Conservation (phyloP, 805 yeast species). For the Schizosaccharomyces osmophilus region DNA sequence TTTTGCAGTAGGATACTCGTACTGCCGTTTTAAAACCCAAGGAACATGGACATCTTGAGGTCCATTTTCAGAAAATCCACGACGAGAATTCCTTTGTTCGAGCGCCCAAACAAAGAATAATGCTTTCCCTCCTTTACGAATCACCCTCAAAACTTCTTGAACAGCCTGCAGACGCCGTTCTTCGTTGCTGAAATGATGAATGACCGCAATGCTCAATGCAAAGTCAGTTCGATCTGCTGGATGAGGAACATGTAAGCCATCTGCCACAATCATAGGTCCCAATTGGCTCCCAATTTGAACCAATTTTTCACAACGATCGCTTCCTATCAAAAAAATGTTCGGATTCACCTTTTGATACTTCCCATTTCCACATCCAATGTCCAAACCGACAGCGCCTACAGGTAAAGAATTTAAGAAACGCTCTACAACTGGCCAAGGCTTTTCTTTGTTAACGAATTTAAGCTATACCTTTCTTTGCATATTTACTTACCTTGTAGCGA, state of each 20-base stretch:
- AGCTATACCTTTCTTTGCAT: background rate
- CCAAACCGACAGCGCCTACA: constrained; percentile 51
- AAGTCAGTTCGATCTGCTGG: constrained; percentile 34
- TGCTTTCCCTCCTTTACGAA: constrained; percentile 39
- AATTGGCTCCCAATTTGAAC: constrained; percentile 20
- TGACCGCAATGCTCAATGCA: constrained; percentile 85
- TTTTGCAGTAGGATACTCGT: constrained; percentile 14
- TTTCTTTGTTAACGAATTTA: background rate
- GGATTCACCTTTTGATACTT: constrained; percentile 58
- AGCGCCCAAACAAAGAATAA: constrained; percentile 90
- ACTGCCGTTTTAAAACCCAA: constrained; percentile 49
- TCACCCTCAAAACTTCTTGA: constrained; percentile 32
- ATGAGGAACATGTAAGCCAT: constrained; percentile 48
- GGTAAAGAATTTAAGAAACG: constrained; percentile 28
- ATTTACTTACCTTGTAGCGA: constrained; percentile 32
- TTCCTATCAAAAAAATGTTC: constrained; percentile 45
- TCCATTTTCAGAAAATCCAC: constrained; percentile 81
- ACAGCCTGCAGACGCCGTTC: constrained; percentile 62
- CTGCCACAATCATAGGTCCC: constrained; percentile 40
- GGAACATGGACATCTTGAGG: constrained; percentile 88
- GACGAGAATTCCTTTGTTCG: constrained; percentile 64
- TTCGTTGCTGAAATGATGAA: constrained; percentile 79
- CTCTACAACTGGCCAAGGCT: constrained; percentile 90
- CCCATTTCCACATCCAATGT: constrained; percentile 95
- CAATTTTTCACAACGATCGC: constrained; percentile 17